Evolutionary conservation across 2,329 filamentous ascomycete genomes (phyloP).

Genomic region (Sporothrix schenckii): DNA sequence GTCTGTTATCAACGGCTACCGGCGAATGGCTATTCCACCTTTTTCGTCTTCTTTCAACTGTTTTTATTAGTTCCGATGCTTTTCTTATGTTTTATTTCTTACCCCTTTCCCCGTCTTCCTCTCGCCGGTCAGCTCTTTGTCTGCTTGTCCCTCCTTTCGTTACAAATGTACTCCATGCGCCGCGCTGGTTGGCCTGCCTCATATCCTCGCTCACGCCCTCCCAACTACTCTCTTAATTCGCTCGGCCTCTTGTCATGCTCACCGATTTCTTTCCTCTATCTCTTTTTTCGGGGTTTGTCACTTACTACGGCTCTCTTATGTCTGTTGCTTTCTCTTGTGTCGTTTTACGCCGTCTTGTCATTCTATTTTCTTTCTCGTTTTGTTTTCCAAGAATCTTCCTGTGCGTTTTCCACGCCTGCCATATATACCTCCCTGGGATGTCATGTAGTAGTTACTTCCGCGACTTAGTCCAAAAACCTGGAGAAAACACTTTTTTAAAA

Average conservation of each 20-base stretch:
- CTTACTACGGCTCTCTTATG: conserved; percentile 28
- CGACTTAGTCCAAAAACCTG: conserved; percentile 1
- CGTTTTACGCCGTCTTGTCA: neutral
- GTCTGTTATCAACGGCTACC: neutral
- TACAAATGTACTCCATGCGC: neutral
- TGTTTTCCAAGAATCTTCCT: neutral
- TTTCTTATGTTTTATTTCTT: neutral
- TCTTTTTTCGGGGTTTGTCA: conserved; percentile 23
- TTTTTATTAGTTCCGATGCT: conserved; percentile 27
- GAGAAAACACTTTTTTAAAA: conserved; percentile 17
- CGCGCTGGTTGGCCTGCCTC: neutral
- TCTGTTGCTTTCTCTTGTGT: neutral
- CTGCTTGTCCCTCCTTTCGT: neutral
- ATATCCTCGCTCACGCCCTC: neutral
- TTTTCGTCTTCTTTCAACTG: conserved; percentile 28
- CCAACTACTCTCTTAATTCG: conserved; percentile 19
- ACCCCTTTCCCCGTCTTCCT: neutral
- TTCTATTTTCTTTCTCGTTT: neutral
- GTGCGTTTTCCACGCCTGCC: conserved; percentile 3
- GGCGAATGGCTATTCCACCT: conserved; percentile 12
- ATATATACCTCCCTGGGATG: conserved; percentile 31
- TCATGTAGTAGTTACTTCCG: conserved; percentile 26
- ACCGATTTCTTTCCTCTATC: conserved; percentile 6
- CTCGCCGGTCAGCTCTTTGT: neutral
- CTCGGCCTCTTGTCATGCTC: conserved; percentile 16